phyloP scores from a whole-genome alignment of 2,329 filamentous ascomycete species.

The Cylindrodendrum hubeiense region DNA sequence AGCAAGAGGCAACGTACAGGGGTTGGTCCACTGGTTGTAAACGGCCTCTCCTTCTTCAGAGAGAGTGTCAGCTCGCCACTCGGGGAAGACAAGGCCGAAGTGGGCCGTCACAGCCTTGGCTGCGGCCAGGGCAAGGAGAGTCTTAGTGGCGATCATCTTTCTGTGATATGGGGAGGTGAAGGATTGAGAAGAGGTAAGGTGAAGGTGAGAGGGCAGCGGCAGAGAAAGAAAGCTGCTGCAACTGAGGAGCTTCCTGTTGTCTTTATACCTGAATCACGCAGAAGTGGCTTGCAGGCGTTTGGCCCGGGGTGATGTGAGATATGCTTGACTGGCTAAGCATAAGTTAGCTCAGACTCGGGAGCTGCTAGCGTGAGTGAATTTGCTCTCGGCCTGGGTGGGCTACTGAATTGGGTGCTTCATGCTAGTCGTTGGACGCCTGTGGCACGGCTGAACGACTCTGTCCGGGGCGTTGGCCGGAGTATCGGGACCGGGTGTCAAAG shows the following conservation, averaged over 20 bases:
- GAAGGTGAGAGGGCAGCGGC: background rate
- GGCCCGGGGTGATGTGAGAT: constrained; percentile 2
- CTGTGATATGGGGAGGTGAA: background rate
- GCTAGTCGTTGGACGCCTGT: background rate
- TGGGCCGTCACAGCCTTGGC: constrained; percentile 58
- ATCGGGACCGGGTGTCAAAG: constrained; percentile 37
- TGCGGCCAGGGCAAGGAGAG: constrained; percentile 50
- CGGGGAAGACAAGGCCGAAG: constrained; percentile 61
- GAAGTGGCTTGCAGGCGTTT: constrained; percentile 4
- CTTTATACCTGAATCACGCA: constrained; percentile 14
- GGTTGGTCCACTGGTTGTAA: constrained; percentile 63
- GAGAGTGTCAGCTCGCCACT: constrained; percentile 63
- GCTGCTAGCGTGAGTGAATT: constrained; percentile 24
- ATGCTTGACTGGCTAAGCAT: constrained; percentile 26
- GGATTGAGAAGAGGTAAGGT: background rate
- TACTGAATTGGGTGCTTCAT: background rate
- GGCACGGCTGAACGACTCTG: background rate
- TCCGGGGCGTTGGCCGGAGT: constrained; percentile 18
- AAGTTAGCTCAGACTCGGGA: constrained; percentile 7
- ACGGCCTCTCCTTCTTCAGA: constrained; percentile 48
- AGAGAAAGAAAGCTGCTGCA: background rate
- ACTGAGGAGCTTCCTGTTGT: background rate
- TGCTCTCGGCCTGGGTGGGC: constrained; percentile 7
- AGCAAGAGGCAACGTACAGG: constrained; percentile 56
- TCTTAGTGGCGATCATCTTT: constrained; percentile 48